Conservation (phyloP, 78 protist species). For the Protostelium mycophagum region DNA sequence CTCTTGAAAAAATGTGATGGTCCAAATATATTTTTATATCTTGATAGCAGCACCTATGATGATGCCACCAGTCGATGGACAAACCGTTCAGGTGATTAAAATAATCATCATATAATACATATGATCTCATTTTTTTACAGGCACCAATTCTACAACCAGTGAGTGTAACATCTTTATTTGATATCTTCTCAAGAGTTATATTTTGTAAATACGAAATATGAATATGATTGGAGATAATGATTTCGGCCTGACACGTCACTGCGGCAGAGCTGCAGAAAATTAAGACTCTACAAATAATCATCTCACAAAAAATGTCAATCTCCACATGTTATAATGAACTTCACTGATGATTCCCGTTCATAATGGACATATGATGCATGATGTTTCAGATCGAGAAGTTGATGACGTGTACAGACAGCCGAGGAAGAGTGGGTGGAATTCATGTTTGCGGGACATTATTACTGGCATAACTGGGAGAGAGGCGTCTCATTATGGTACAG, state of each 20-base stretch:
- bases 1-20: too few species aligned
- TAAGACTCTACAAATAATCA: not conserved
- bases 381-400: not conserved
- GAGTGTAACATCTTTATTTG: not conserved
- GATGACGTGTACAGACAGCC: not conserved
- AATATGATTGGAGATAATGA: too few species aligned
- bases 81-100: too few species aligned
- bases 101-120: not conserved
- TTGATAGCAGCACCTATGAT: constrained; percentile 1
- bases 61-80: not conserved
- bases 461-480: not conserved
- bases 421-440: not conserved
- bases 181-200: not conserved
- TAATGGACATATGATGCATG: too few species aligned
- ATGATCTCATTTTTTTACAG: not conserved
- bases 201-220: too few species aligned
- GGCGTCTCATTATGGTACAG: not conserved
- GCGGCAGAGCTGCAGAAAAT: too few species aligned
- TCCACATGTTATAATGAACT: too few species aligned
- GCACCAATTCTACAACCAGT: not conserved
- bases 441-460: not conserved
- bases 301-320: not conserved
- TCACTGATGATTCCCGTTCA: too few species aligned
- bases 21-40: too few species aligned
- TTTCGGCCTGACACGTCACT: too few species aligned